Evolutionary conservation across 2,329 filamentous ascomycete species (phyloP).

Genomic region (Beauveria rudraprayagi): DNA sequence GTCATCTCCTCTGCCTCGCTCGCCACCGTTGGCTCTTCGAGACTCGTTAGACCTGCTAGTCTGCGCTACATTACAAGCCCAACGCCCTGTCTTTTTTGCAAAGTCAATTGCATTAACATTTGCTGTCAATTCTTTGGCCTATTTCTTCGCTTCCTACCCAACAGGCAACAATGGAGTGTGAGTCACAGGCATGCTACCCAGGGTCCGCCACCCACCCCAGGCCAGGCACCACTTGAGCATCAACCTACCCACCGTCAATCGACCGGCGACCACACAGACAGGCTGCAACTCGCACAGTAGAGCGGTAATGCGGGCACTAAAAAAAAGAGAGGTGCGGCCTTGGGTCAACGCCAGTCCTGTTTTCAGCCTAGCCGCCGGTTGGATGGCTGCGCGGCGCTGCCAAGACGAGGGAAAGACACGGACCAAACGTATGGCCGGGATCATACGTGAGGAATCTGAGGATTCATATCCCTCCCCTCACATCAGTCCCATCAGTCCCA

Average conservation of each 20-base stretch:
- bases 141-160: too few species aligned
- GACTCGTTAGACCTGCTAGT: background rate
- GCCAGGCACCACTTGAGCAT: background rate
- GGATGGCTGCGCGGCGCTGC: background rate
- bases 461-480: background rate
- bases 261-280: too few species aligned
- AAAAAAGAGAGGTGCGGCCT: background rate
- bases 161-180: too few species aligned
- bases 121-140: too few species aligned
- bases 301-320: background rate
- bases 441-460: background rate
- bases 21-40: background rate
- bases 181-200: too few species aligned
- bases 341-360: background rate
- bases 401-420: background rate
- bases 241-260: background rate
- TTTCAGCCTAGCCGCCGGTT: constrained; percentile 3
- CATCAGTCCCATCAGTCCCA: background rate
- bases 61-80: background rate
- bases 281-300: background rate
- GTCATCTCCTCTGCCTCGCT: constrained; percentile 7
- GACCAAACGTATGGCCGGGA: background rate
- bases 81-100: background rate
- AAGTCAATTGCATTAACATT: background rate
- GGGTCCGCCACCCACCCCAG: too few species aligned